A percentile compares a stretch with the other conserved stretches of the same genome.
phyloP scores from a whole-genome alignment of 768 basidiomycete genomes.

The Psilocybe cyanescens region DNA sequence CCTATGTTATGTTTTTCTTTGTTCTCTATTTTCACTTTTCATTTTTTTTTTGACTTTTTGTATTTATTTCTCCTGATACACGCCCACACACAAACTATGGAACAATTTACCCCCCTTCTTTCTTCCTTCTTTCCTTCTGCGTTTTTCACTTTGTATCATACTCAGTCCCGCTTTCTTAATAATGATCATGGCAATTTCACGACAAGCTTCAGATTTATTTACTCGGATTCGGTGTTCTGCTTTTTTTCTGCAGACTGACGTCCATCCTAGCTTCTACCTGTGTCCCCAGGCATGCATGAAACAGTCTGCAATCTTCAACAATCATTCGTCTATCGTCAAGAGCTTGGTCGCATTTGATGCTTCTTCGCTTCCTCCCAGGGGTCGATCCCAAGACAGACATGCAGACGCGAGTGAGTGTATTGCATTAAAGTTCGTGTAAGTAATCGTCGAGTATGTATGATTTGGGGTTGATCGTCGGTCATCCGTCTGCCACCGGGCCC shows the following conservation, averaged over 20 bases:
- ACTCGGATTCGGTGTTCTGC: too few species aligned
- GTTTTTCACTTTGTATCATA: neutral
- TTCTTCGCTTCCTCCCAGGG: too few species aligned
- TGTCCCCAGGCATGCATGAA: too few species aligned
- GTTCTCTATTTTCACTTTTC: neutral
- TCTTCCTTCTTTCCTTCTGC: neutral
- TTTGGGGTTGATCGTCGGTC: neutral
- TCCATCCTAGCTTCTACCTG: too few species aligned
- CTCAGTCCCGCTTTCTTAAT: neutral
- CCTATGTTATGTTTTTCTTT: too few species aligned
- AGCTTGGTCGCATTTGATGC: too few species aligned
- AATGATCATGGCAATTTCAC: neutral
- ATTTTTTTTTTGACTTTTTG: neutral
- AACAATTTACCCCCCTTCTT: neutral
- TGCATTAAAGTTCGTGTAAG: neutral
- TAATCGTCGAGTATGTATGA: slow-evolving; percentile 8
- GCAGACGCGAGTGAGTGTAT: too few species aligned
- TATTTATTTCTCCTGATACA: neutral
- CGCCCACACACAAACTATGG: neutral
- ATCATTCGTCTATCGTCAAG: too few species aligned
- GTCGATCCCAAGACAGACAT: too few species aligned
- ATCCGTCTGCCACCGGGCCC: neutral
- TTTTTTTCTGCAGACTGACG: too few species aligned
- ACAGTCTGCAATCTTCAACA: too few species aligned
- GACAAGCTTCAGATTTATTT: too few species aligned